Conservation (phyloP, 2,329 filamentous ascomycete genomes). For the Penicillium olsonii region DNA sequence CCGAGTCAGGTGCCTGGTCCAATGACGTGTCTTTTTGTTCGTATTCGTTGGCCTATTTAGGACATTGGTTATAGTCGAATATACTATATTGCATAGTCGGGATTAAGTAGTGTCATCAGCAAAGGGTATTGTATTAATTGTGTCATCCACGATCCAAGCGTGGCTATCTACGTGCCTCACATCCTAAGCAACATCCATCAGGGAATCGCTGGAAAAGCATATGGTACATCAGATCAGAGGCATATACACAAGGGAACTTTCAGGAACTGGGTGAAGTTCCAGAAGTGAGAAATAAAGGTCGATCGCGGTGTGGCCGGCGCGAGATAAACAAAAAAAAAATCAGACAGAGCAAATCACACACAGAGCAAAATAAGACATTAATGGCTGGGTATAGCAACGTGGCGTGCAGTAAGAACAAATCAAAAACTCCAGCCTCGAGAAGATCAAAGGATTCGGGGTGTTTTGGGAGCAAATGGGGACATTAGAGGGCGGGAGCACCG, state of each 20-base stretch:
- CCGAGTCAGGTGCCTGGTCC: background rate
- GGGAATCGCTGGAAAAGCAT: slow-evolving; percentile 7
- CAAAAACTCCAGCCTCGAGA: slow-evolving; percentile 15
- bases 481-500: slow-evolving; percentile 38
- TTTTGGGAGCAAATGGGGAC: slow-evolving; percentile 19
- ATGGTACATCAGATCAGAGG: slow-evolving; percentile 13
- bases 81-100: no score
- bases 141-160: slow-evolving; percentile 8
- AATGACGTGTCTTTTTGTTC: background rate
- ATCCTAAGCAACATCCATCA: slow-evolving; percentile 16
- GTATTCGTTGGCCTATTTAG: no score
- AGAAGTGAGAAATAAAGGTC: slow-evolving; percentile 1
- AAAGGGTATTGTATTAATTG: slow-evolving; percentile 14
- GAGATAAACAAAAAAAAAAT: slow-evolving; percentile 18
- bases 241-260: slow-evolving; percentile 10
- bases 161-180: slow-evolving; percentile 27
- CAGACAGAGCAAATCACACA: background rate
- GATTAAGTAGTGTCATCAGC: no score
- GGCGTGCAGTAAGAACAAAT: slow-evolving; percentile 31
- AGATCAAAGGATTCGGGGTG: slow-evolving; percentile 6
- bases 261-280: background rate
- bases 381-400: slow-evolving; percentile 34
- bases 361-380: slow-evolving; percentile 33
- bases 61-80: no score
- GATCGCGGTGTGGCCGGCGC: slow-evolving; percentile 19